Conservation (phyloP, 2,329 filamentous ascomycete genomes). For the Lasiodiplodia sp. region DNA sequence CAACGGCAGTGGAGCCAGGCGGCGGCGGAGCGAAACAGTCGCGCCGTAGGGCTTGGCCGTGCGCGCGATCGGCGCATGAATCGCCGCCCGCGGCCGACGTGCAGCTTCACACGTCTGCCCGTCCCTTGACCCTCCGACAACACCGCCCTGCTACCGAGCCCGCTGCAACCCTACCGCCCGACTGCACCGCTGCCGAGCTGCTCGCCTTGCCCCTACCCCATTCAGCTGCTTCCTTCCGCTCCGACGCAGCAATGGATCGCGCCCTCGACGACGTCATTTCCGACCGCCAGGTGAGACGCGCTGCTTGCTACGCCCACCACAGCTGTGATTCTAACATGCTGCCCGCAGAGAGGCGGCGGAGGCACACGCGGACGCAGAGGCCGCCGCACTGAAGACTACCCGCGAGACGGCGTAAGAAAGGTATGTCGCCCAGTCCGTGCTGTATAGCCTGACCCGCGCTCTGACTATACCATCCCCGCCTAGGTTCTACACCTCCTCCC, state of each 20-base stretch:
- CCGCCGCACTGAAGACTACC: constrained; percentile 62
- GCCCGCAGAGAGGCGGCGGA: constrained; percentile 34
- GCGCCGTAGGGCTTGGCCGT: not conserved
- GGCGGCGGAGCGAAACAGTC: constrained; percentile 3
- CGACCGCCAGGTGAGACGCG: constrained; percentile 60
- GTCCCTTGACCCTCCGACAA: constrained; percentile 8
- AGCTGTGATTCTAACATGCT: constrained; percentile 25
- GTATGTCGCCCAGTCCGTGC: constrained; percentile 52
- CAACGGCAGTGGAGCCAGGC: not conserved
- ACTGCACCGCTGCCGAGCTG: constrained; percentile 1
- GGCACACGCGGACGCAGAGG: constrained; percentile 44
- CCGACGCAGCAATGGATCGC: constrained; percentile 61
- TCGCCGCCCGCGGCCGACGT: constrained; percentile 4
- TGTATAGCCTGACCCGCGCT: not conserved
- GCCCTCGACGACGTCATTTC: constrained; percentile 70
- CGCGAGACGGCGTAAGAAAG: constrained; percentile 91
- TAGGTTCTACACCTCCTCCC: constrained; percentile 35
- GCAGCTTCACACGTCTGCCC: constrained; percentile 10
- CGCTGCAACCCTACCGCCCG: constrained; percentile 9
- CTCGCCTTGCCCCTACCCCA: constrained; percentile 5
- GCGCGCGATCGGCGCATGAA: constrained; percentile 15
- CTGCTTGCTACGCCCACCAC: constrained; percentile 18
- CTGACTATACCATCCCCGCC: constrained; percentile 14
- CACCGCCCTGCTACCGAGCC: constrained; percentile 1
- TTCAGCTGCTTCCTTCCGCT: constrained; percentile 2